These are phyloP conservation scores for Grosmannia clavigera DNA, from an alignment of 2,329 filamentous ascomycete genomes.

Conservation along the genomic window DNA sequence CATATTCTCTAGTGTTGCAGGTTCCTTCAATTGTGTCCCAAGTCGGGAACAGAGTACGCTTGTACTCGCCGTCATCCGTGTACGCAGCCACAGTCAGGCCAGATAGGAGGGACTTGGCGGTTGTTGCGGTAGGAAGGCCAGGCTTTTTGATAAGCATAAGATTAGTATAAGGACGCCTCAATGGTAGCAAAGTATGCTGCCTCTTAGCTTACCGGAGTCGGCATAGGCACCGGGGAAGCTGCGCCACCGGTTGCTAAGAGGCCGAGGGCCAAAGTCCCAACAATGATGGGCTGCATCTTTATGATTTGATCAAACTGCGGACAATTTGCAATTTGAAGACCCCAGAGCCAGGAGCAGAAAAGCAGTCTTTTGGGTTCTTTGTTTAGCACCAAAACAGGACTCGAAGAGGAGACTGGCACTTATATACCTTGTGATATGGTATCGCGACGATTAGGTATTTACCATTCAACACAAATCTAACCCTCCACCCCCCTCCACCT, in stretches of 20 bases:
- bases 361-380: neutral
- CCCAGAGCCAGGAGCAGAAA: neutral
- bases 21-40: constrained; percentile 53
- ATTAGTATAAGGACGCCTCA: neutral
- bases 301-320: neutral
- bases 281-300: neutral
- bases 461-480: too few relatives aligned
- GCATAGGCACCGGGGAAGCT: neutral
- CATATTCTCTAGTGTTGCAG: constrained; percentile 62
- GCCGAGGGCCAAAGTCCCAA: neutral
- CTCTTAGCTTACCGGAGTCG: neutral
- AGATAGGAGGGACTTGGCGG: constrained; percentile 45
- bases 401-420: neutral
- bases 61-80: constrained; percentile 44
- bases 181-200: neutral
- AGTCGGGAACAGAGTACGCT: constrained; percentile 56
- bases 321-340: too few relatives aligned
- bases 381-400: neutral
- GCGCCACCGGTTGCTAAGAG: neutral
- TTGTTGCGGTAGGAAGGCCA: constrained; percentile 47
- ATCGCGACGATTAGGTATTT: neutral
- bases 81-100: constrained; percentile 44
- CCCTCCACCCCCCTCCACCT: neutral
- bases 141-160: constrained; percentile 24
- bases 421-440: neutral